phyloP scores from a whole-genome alignment of 2,329 filamentous ascomycete species.

The Chalaropsis ovoidea region DNA sequence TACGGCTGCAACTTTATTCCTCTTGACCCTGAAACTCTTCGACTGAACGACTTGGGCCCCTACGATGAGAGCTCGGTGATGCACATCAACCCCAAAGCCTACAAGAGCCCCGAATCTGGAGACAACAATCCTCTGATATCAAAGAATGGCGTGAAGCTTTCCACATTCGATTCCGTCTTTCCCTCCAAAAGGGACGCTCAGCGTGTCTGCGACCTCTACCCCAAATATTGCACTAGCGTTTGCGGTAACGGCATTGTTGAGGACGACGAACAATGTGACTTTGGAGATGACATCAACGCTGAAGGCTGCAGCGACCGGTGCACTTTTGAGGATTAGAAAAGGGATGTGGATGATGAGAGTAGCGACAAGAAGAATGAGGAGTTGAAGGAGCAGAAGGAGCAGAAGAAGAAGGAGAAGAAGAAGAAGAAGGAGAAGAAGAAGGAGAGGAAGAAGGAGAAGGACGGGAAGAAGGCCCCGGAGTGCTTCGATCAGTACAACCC shows the following conservation, averaged over 20 bases:
- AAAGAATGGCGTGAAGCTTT: not conserved
- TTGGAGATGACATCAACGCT: slow-evolving; percentile 12
- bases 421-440: not conserved
- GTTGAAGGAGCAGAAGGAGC: not conserved
- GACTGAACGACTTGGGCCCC: not conserved
- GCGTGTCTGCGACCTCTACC: slow-evolving; percentile 19
- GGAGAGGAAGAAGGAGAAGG: not conserved
- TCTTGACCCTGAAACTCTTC: not conserved
- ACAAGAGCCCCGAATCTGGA: not conserved
- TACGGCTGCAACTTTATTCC: slow-evolving; percentile 23
- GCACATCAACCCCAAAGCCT: slow-evolving; percentile 20
- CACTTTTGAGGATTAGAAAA: not conserved
- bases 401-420: not conserved
- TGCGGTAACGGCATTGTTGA: slow-evolving; percentile 23
- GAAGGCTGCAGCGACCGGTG: slow-evolving; percentile 17
- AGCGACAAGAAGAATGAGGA: not conserved
- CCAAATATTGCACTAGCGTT: slow-evolving; percentile 4
- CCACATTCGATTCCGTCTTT: not conserved
- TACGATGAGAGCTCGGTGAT: slow-evolving; percentile 24
- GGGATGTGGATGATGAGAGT: not conserved
- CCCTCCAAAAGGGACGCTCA: slow-evolving; percentile 16
- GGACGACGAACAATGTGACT: slow-evolving; percentile 18
- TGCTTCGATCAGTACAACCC: slow-evolving; percentile 2
- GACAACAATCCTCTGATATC: not conserved
- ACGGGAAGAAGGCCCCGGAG: not conserved